Evolutionary conservation across 208 protist genomes (phyloP), one percentile per base, ranked within the genome.

Genomic region (Crithidia fasciculata): DNA sequence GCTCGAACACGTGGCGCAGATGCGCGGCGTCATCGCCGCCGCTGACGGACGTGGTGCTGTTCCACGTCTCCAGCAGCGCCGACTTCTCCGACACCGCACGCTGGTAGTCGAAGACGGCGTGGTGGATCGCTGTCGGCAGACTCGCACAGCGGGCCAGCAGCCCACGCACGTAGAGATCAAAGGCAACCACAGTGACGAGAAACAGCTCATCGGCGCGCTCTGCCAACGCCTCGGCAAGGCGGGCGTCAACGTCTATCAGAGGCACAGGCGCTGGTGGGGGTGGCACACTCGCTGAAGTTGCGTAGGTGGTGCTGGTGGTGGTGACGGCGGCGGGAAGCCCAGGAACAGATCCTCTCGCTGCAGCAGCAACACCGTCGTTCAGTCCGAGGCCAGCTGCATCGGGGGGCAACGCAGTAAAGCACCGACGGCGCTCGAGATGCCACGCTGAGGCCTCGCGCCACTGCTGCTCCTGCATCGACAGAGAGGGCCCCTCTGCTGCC

Each of bases 181-280:
- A 47, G 40, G 28, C 50, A 0, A 75, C n/a, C 36, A 63, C 70
- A 2, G 43, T 37, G 4, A 55, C 70, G 4, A 75, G 39, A n/a
- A 75, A 47, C 0, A 75, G 47, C 53, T 75, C 70, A 2, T 69
- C 19, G 5, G 40, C n/a, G 0, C 70, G 70, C 19, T 69, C 53
- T 16, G 37, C 43, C 37, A 69, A 10, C n/a, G 61, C 70, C 7
- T 44, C 70, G 53, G 56, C 61, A 13, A 58, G 37, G 16, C 13
- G 28, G 18, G 12, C 9, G 19, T 47, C 50, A 5, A 15, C 19
- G 52, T 43, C 63, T 5, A 18, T 55, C 15, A 55, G 50, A 8
- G 50, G 50, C 50, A 12, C 12, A 8, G 7, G 50, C 50, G 50
- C 12, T 55, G 50, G 50, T 18, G 50, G 15, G 6, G 6, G 50